Evolutionary conservation across 441 rosid genomes (phyloP), one percentile per base, ranked within the genome.

Genomic region (Pelargonium australe): DNA sequence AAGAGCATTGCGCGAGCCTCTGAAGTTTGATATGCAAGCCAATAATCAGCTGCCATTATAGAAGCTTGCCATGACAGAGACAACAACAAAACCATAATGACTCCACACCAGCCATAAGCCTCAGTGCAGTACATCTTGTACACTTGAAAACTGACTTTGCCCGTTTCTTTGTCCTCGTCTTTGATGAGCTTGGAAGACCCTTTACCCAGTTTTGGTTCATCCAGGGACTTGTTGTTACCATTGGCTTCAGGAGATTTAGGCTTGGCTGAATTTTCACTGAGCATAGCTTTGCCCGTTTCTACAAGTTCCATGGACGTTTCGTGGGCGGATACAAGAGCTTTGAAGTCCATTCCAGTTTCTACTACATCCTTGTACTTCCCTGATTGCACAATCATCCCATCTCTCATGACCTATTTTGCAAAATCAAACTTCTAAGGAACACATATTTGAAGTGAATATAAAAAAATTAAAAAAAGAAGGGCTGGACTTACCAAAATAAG

Each of bases 31-130:
- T 89, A 91, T 6, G 99, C 92, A 57, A 95, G 82, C 99, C 97
- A 95, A 69, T 95, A 95, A 78, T 91, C 99, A 43, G 88, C 83
- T 11, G 96, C 92, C 97, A 95, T 95, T 47, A 55, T 10, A 74
- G 97, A 85, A 16, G 72, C 89, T 82, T 94, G 99, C 94, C 95
- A 94, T 17, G 81, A 0, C 2, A 94, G 4, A 57, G 99, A 94
- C 67, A 94, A 68, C 16, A 85, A 67, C 73, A 91, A 17, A 14
- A 89, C 90, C 7, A 73, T 72, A 34, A 72, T 72, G 12, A 82
- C 83, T 3, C 97, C 99, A 92, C 96, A 87, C 99, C 99, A 94
- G n/a, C 99, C 99, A 71, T 77, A 94, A n/a, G 97, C 97, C 78
- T 87, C 94, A 0, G 96, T 89, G 70, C 71, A 80, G 80, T 91